phyloP scores from a whole-genome alignment of 2,329 filamentous ascomycete genomes.

The Neonectria sp. region DNA sequence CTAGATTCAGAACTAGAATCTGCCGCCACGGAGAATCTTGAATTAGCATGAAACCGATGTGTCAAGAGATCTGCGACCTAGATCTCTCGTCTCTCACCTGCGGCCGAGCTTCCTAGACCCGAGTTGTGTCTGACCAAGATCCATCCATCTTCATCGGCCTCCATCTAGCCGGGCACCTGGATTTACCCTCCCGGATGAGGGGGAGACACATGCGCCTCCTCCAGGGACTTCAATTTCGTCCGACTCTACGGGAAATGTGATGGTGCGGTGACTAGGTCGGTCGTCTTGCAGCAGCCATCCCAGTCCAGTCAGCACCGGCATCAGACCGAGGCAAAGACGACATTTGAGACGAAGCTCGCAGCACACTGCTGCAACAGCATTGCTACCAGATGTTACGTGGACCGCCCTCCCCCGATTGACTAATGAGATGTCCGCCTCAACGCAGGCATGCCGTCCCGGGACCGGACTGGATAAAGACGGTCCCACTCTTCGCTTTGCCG shows the following conservation, averaged over 20 bases:
- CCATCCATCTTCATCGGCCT: constrained; percentile 9
- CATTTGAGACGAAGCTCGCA: constrained; percentile 12
- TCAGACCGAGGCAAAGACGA: constrained; percentile 10
- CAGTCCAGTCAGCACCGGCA: constrained; percentile 5
- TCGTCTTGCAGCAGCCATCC: constrained; percentile 19
- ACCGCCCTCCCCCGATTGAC: constrained; percentile 31
- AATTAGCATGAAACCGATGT: constrained; percentile 11
- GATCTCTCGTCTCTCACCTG: constrained; percentile 28
- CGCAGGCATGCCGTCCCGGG: constrained; percentile 44
- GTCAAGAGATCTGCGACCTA: background rate
- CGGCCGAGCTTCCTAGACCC: constrained; percentile 5
- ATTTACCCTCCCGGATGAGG: constrained; percentile 14
- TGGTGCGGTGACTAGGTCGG: constrained; percentile 17
- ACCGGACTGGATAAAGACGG: constrained; percentile 40
- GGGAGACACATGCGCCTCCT: constrained; percentile 8
- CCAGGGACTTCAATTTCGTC: constrained; percentile 9
- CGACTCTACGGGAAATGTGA: constrained; percentile 14
- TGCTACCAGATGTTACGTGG: constrained; percentile 35
- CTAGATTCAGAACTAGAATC: constrained; percentile 1
- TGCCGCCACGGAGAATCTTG: constrained; percentile 10
- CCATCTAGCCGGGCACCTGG: constrained; percentile 20
- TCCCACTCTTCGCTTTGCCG: constrained; percentile 33
- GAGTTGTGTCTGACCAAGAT: constrained; percentile 15
- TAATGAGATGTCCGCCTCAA: constrained; percentile 40
- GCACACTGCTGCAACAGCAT: constrained; percentile 19